Conservation (phyloP, 768 basidiomycete genomes). For the Rhizopogon roseolus region DNA sequence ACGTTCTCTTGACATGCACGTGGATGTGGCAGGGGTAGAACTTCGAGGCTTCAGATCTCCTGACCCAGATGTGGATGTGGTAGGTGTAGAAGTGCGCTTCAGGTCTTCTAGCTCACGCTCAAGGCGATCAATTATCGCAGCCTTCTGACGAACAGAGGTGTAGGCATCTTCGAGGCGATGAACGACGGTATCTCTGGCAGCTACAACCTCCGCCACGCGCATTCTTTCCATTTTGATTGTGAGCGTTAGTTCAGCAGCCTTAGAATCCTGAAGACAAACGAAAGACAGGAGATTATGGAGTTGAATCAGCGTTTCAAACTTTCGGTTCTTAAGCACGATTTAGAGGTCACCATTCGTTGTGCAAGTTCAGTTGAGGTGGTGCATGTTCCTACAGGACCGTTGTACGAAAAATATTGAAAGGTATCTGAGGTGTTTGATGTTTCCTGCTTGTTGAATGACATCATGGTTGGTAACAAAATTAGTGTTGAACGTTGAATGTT, state of each 20-base stretch:
- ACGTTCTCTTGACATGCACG: not conserved
- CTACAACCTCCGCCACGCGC: conserved; percentile 51
- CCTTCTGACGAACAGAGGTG: conserved; percentile 56
- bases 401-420: not conserved
- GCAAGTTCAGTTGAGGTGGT: not conserved
- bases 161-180: conserved; percentile 57
- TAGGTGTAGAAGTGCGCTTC: conserved; percentile 17
- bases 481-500: too few species aligned
- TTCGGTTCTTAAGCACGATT: not conserved
- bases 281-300: not conserved
- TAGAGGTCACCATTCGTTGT: conserved; percentile 2
- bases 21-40: conserved; percentile 13
- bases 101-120: conserved; percentile 34
- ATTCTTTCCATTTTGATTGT: conserved; percentile 50
- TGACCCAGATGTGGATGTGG: conserved; percentile 19
- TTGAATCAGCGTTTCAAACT: not conserved
- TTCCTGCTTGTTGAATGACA: not conserved
- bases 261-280: conserved; percentile 7
- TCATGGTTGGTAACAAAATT: not conserved
- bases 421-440: not conserved
- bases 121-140: conserved; percentile 42
- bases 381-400: not conserved
- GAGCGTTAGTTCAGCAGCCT: conserved; percentile 44
- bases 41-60: conserved; percentile 18
- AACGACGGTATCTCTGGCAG: conserved; percentile 60